These are phyloP conservation scores for Abortiporus biennis DNA, from an alignment of 1,284 basidiomycete species.

Conservation along the genomic window DNA sequence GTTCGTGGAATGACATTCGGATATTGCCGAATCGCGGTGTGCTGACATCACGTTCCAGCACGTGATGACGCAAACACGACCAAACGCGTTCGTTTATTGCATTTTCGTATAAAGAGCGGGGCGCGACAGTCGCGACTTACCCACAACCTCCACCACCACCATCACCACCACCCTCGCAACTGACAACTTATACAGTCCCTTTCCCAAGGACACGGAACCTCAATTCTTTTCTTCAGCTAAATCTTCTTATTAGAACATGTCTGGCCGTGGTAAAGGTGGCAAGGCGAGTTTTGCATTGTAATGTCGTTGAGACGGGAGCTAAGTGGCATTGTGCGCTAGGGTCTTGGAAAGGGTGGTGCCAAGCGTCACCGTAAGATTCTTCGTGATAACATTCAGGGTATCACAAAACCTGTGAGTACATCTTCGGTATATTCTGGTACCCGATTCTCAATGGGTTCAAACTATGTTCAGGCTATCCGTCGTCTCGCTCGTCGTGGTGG, in stretches of 20 bases:
- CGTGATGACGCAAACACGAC: slow-evolving; percentile 16
- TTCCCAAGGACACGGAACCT: slow-evolving; percentile 4
- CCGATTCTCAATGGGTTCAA: slow-evolving; percentile 39
- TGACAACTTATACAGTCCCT: slow-evolving; percentile 3
- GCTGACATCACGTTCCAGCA: slow-evolving; percentile 2
- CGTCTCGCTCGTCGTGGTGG: slow-evolving; percentile 93
- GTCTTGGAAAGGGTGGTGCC: slow-evolving; percentile 54
- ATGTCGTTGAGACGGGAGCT: neutral
- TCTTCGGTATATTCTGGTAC: slow-evolving; percentile 26
- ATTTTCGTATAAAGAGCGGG: slow-evolving; percentile 11
- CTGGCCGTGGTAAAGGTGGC: slow-evolving; percentile 60
- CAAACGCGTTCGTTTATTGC: slow-evolving; percentile 15
- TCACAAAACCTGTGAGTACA: slow-evolving; percentile 39
- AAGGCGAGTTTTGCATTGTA: slow-evolving; percentile 19
- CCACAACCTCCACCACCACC: slow-evolving; percentile 11
- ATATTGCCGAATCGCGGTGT: neutral
- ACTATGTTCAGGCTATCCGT: slow-evolving; percentile 81
- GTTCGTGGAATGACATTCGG: too few relatives aligned
- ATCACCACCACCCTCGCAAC: slow-evolving; percentile 1
- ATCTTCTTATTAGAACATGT: slow-evolving; percentile 37
- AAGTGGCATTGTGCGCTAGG: slow-evolving; percentile 22
- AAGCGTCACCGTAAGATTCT: slow-evolving; percentile 88
- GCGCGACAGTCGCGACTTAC: slow-evolving; percentile 6
- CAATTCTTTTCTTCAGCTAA: slow-evolving; percentile 7
- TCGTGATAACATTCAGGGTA: slow-evolving; percentile 87